Percentiles rank a stretch among this genome's conserved stretches.
phyloP scores from a whole-genome alignment of 108 stramenopile species.

The Poteriospumella lacustris region DNA sequence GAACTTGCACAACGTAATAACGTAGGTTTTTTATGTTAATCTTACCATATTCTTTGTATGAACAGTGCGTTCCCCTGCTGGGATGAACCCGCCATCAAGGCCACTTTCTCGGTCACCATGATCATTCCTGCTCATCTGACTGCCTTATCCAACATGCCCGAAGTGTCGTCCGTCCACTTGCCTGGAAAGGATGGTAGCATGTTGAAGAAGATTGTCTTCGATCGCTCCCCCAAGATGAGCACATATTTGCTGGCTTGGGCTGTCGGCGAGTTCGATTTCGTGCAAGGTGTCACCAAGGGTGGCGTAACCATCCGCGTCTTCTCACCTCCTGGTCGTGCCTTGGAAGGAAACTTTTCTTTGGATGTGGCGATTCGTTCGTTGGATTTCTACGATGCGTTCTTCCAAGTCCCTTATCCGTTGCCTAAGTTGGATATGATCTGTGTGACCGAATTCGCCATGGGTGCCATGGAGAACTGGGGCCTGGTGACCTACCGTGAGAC shows the following conservation, averaged over 20 bases:
- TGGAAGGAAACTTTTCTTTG: slow-evolving; percentile 70
- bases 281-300: slow-evolving; percentile 56
- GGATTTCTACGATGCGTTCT: slow-evolving; percentile 75
- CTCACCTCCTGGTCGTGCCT: slow-evolving; percentile 77
- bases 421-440: slow-evolving; percentile 86
- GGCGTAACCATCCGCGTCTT: slow-evolving; percentile 78
- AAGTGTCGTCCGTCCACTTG: slow-evolving; percentile 37
- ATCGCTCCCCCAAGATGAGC: slow-evolving; percentile 79
- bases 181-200: not conserved
- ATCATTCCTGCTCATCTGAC: slow-evolving; percentile 30
- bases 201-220: slow-evolving; percentile 58
- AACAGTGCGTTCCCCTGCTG: slow-evolving; percentile 54
- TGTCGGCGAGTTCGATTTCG: slow-evolving; percentile 76
- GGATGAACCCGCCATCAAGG: slow-evolving; percentile 50
- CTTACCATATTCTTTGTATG: slow-evolving; percentile 65
- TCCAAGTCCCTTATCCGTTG: slow-evolving; percentile 72
- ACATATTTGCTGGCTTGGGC: slow-evolving; percentile 84
- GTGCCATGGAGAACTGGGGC: slow-evolving; percentile 97
- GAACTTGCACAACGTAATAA: no score
- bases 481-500: slow-evolving; percentile 66
- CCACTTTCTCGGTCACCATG: slow-evolving; percentile 37
- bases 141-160: slow-evolving; percentile 49
- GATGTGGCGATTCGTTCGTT: slow-evolving; percentile 67
- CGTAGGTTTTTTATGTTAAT: no score
- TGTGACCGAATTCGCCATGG: slow-evolving; percentile 84